Evolutionary conservation across 2,329 filamentous ascomycete species (phyloP).

Genomic region (Phaeomoniella chlamydospora): DNA sequence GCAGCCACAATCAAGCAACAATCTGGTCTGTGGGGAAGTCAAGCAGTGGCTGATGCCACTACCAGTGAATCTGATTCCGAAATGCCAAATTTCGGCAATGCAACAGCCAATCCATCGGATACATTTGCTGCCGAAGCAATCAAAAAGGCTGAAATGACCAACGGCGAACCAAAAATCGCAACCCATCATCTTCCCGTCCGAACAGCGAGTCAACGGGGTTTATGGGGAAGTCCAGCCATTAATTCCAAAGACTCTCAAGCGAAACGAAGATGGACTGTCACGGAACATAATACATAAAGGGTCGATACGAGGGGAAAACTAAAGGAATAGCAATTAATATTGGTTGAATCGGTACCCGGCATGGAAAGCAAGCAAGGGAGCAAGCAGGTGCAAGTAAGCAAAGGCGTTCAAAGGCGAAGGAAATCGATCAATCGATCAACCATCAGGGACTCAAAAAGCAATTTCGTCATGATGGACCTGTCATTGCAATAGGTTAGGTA

Average conservation of each 20-base stretch:
- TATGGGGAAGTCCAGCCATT: conserved; percentile 1
- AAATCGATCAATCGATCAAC: no score
- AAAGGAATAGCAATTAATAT: no score
- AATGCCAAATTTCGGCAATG: neutral
- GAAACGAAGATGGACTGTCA: conserved; percentile 3
- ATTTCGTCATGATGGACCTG: no score
- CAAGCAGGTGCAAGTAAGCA: neutral
- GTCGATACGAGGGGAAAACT: no score
- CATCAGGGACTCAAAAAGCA: no score
- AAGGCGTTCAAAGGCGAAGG: neutral
- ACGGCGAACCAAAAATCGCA: neutral
- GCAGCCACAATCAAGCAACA: neutral
- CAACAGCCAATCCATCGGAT: neutral
- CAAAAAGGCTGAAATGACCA: neutral
- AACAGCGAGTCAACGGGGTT: conserved; percentile 1
- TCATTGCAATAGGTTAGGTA: no score
- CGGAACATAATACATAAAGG: neutral
- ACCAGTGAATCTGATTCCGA: neutral
- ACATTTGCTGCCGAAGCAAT: neutral
- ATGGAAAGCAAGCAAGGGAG: neutral
- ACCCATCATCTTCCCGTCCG: neutral
- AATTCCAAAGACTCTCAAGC: neutral
- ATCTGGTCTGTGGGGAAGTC: conserved; percentile 1
- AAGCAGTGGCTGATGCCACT: neutral
- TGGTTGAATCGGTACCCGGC: no score